Evolutionary conservation across 106 monocot genomes (phyloP).

Genomic region (Dendrobium chrysotoxum): DNA sequence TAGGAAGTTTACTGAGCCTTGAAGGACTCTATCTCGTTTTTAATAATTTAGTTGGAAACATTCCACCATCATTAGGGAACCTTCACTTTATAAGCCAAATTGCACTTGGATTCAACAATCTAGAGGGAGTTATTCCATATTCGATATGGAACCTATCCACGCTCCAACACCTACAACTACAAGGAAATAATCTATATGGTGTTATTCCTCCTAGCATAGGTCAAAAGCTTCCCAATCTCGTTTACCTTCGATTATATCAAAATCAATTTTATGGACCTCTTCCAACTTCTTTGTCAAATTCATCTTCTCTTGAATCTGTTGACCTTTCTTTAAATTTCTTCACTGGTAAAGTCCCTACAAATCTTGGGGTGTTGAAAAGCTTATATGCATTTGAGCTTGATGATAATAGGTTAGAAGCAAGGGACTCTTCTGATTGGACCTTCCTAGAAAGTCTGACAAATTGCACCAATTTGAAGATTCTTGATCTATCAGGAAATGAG

Average conservation of each 20-base stretch:
- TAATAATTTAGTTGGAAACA: constrained; percentile 1
- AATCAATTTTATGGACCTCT: constrained; percentile 21
- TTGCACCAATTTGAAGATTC: neutral
- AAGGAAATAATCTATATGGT: constrained; percentile 17
- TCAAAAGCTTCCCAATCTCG: neutral
- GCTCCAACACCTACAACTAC: constrained; percentile 3
- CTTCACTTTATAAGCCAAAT: neutral
- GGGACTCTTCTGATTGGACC: neutral
- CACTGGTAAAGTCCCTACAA: constrained; percentile 24
- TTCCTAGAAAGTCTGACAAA: neutral
- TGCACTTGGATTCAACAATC: neutral
- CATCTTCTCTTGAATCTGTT: constrained; percentile 6
- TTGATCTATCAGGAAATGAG: neutral
- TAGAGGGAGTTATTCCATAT: constrained; percentile 13
- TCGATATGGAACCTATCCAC: neutral
- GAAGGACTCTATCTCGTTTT: neutral
- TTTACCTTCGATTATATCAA: constrained; percentile 5
- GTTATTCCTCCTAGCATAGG: constrained; percentile 14
- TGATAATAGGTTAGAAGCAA: neutral
- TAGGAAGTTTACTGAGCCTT: constrained; percentile 2
- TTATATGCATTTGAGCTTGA: neutral
- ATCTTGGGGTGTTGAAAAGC: constrained; percentile 15
- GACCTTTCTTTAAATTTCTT: constrained; percentile 15
- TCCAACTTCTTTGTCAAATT: constrained; percentile 13
- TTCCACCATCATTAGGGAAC: constrained; percentile 2